Evolutionary conservation across 2,329 filamentous ascomycete genomes (phyloP), one percentile per base, ranked within the genome.

Genomic region (Graphilbum ipis-grandicollis): DNA sequence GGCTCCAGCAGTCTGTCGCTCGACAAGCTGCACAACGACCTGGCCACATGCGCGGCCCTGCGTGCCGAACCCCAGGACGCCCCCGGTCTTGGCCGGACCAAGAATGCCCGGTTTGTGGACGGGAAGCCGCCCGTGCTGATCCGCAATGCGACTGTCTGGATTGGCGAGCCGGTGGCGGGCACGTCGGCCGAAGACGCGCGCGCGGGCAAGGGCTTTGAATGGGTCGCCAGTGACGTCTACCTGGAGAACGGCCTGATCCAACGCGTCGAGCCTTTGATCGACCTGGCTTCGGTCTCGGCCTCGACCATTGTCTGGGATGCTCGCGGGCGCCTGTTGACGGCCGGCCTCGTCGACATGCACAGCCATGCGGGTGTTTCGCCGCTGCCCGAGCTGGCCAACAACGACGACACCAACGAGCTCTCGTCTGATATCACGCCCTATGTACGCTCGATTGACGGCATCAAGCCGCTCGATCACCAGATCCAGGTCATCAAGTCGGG

Each of bases 301-400:
- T 59, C 68, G 34, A 62, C 59, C 0, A 43, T 66, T 5, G 47
- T 74, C 9, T 75, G 63, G 49, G 60, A 79, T 37, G 74, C 71
- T 5, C 51, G 62, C 19, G 74, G 76, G 1, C 65, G 71, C 3
- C 70, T 64, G 39, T 56, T 81, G 17, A 81, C 77, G 0, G 62
- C 64, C 8, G 77, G 76, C 14, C 72, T 81, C 45, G 70, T 81
- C 34, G 77, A 81, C 48, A 79, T 80, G 71, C 76, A 82, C 52
- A 73, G 66, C 25, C 77, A 81, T 48, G 64, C 72, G 2, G 72
- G 75, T 8, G 66, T 77, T 1, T 58, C 64, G 22, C 59, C 65
- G 14, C 53, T 79, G n/a, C 75, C 75, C 0, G 50, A 48, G 2
- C 58, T 78, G 2, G 39, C 46, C 2, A 72, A 69, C 15, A 68